Conservation (phyloP, 2,329 filamentous ascomycete species). For the Lanzia echinophila region DNA sequence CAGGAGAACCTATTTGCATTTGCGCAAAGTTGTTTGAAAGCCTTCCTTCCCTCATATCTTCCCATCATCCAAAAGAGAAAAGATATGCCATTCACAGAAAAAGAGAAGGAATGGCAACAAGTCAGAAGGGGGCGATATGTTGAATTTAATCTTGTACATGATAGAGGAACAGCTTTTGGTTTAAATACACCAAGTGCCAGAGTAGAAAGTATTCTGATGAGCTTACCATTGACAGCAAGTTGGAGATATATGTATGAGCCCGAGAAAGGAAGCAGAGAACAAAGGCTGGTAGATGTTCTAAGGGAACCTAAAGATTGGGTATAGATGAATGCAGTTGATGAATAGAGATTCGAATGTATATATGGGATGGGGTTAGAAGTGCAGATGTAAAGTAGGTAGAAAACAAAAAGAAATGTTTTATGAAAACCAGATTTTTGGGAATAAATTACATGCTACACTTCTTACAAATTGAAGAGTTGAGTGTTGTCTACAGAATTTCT, state of each 20-base stretch:
- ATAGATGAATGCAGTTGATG: constrained; percentile 27
- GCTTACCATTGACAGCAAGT: constrained; percentile 80
- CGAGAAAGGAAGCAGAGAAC: constrained; percentile 68
- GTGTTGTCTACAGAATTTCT: too few relatives aligned
- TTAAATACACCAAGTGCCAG: constrained; percentile 86
- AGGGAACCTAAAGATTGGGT: constrained; percentile 62
- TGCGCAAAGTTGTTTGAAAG: constrained; percentile 73
- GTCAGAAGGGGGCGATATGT: constrained; percentile 90
- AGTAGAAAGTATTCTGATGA: constrained; percentile 97
- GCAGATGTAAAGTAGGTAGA: neutral
- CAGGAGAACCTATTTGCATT: constrained; percentile 88
- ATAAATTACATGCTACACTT: too few relatives aligned
- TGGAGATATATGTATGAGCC: constrained; percentile 97
- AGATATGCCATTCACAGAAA: constrained; percentile 80
- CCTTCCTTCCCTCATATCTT: constrained; percentile 85
- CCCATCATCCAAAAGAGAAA: constrained; percentile 85
- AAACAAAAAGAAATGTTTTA: too few relatives aligned
- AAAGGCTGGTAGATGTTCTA: constrained; percentile 68
- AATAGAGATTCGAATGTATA: neutral
- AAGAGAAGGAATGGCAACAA: constrained; percentile 96
- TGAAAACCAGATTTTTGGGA: too few relatives aligned
- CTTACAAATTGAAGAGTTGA: too few relatives aligned
- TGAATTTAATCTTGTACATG: constrained; percentile 97
- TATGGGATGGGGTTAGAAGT: constrained; percentile 6
- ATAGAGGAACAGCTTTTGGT: constrained; percentile 90